Evolutionary conservation across 1,284 basidiomycete species (phyloP), one percentile per base, ranked within the genome.

Genomic region (Naganishia cerealis): DNA sequence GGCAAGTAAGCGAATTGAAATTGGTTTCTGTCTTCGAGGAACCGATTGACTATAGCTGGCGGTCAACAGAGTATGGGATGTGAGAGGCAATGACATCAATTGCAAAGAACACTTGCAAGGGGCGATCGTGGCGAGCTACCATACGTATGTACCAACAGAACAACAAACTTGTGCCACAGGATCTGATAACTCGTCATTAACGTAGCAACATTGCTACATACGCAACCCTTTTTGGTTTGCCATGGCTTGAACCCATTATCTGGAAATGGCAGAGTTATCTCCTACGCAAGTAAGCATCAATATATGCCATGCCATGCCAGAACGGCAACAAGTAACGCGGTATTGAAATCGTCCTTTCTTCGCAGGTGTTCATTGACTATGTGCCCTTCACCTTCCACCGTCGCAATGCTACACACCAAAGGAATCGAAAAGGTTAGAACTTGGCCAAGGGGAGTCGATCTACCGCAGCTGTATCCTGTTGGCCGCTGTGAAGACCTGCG

Each of bases 341-440:
- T 53, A 13, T 38, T 21, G 1, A 43, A 12, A 48, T 38, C 1
- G 21, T 24, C 15, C 43, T 42, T 21, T 24, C 24, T 18, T 42
- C 77, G 74, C 66, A 72, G 70, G 75, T 75, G 55, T 81, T 77
- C 73, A 78, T 76, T 85, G 39, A 83, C 83, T 6, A 83, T 84
- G 61, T 86, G 85, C 72, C 85, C 85, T 0, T 84, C 83, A 0
- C 81, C 82, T 7, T 83, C 81, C 8, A 86, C 85, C 0, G 75
- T 77, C 12, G 72, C 78, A 13, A 84, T 85, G 83, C 80, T 86
- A 0, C 75, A 78, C 54, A 73, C 71, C 0, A 82, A 85, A 66
- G 75, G 78, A 0, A 84, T 85, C 71, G 66, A 71, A 1, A 80
- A 83, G 67, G 81, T 85, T n/a, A 78, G 83, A 15, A 77, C 85